Percentiles rank a stretch among this genome's conserved stretches.
phyloP scores from a whole-genome alignment of 179 eudicot genomes.

The Camellia oleifera region DNA sequence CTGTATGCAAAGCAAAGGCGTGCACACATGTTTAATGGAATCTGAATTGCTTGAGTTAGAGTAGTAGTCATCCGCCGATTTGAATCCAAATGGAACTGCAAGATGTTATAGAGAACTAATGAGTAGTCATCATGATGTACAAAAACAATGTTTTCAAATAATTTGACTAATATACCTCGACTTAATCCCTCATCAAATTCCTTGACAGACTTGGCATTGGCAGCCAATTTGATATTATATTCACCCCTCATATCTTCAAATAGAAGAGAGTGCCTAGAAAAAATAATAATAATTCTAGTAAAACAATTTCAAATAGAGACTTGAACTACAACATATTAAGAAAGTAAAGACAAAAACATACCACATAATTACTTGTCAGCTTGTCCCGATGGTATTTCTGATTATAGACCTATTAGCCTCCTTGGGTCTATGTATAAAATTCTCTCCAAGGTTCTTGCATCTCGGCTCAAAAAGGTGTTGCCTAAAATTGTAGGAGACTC shows the following conservation, averaged over 20 bases:
- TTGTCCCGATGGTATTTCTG: too few species aligned
- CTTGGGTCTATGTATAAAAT: too few species aligned
- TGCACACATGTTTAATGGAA: slow-evolving; percentile 63
- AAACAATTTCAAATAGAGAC: slow-evolving; percentile 10
- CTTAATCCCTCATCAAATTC: slow-evolving; percentile 91
- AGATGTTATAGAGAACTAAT: slow-evolving; percentile 16
- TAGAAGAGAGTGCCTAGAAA: slow-evolving; percentile 66
- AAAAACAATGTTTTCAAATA: background rate
- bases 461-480: too few species aligned
- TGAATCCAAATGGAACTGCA: slow-evolving; percentile 44
- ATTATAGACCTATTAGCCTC: too few species aligned
- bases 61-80: slow-evolving; percentile 66
- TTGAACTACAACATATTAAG: background rate
- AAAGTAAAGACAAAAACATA: background rate
- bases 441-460: too few species aligned
- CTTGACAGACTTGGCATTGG: slow-evolving; percentile 77
- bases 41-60: slow-evolving; percentile 81
- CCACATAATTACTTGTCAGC: slow-evolving; percentile 24
- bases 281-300: background rate
- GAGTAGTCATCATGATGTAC: slow-evolving; percentile 13
- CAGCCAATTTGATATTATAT: slow-evolving; percentile 62
- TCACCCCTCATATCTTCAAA: slow-evolving; percentile 92
- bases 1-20: slow-evolving; percentile 93
- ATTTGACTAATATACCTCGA: slow-evolving; percentile 48
- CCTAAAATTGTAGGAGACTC: too few species aligned